phyloP scores from a whole-genome alignment of 192 early-diverging fungal genomes.

The Chytriomyces hyalinus region DNA sequence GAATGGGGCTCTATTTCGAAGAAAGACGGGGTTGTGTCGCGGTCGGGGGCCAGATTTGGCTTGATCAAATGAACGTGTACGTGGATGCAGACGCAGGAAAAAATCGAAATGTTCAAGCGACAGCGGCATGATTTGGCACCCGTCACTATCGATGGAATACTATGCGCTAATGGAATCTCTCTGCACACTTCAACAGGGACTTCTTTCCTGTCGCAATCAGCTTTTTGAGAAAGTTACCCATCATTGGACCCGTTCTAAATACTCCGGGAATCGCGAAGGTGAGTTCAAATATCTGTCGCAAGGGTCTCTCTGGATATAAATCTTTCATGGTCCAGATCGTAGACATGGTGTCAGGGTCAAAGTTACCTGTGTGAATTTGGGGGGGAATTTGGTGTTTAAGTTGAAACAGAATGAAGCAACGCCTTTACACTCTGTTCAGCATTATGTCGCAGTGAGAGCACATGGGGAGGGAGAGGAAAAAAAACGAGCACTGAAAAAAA shows the following conservation, averaged over 20 bases:
- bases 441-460: too few relatives aligned
- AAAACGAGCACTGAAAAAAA: too few relatives aligned
- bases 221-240: constrained; percentile 84
- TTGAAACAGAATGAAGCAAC: constrained; percentile 3
- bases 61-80: background rate
- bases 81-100: background rate
- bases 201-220: constrained; percentile 93
- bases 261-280: constrained; percentile 83
- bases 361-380: constrained; percentile 59
- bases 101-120: background rate
- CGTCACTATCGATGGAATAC: background rate
- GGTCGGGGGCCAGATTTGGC: too few relatives aligned
- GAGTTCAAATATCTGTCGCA: background rate
- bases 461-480: too few relatives aligned
- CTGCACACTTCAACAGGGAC: constrained; percentile 65
- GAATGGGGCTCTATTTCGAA: background rate
- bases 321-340: constrained; percentile 41
- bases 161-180: background rate
- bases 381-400: background rate
- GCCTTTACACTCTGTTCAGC: background rate
- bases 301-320: background rate
- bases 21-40: background rate
- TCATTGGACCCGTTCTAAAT: constrained; percentile 87
- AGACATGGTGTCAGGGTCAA: constrained; percentile 60
- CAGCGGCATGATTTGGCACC: background rate